Evolutionary conservation across 768 basidiomycete genomes (phyloP), one percentile per base, ranked within the genome.

Genomic region (Termitomyces heimii): DNA sequence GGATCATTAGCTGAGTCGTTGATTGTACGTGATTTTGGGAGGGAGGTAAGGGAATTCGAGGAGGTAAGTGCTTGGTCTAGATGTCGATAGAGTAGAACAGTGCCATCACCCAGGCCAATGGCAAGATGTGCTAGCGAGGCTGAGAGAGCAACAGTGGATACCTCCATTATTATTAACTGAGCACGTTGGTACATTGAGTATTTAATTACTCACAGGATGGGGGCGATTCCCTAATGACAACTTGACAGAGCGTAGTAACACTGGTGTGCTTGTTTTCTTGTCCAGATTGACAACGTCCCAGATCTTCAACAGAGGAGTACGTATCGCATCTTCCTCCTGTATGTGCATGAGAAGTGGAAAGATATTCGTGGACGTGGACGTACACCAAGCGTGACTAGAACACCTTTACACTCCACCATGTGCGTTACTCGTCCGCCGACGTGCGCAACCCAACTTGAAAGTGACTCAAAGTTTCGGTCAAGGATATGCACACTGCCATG

Each of bases 101-200:
- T 91, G 26, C 97, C 97, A 66, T 98, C 95, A 6, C 86, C 94
- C n/a, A 98, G 82, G 14, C 95, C 97, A 40, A 98, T 82, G 6
- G 95, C 88, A 26, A 99, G 83, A 68, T 94, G 91, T 0, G 90
- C 83, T 4, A 97, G 77, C 18, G 81, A 80, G 6, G 83, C 73
- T 0, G 95, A 89, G 22, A 94, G 74, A 0, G 94, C 91, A 42
- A 97, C 75, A 1, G 88, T 82, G 2, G 92, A 85, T 12, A 95
- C 84, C 83, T 90, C 49, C 49, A 67, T 59, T 49, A 22, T 44
- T 24, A 44, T 34, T 58, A 58, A 34, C 45, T 44, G 56, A 60
- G 57, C 48, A 54, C 22, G 18, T 43, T n/a, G 45, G 18, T 40
- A 26, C 39, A 50, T 40, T 39, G 20, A 18, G 42, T 46, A 20